phyloP scores from a whole-genome alignment of 495 filamentous ascomycete species.

The Xylaria flabelliformis region DNA sequence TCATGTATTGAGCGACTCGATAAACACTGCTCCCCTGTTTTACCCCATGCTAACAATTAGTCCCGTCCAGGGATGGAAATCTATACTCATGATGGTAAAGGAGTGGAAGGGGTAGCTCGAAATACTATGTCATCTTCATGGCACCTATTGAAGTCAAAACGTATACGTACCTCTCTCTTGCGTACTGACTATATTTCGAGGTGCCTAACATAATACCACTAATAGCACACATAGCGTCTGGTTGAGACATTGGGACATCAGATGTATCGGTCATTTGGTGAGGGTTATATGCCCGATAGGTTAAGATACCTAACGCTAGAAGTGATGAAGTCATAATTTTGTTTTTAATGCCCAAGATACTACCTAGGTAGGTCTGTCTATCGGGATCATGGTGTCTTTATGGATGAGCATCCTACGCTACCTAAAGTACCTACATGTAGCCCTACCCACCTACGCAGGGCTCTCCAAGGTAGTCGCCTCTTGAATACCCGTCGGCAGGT shows the following conservation, averaged over 20 bases:
- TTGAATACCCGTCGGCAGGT: slow-evolving; percentile 27
- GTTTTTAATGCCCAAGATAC: not conserved
- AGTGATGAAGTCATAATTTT: not conserved
- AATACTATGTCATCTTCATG: not conserved
- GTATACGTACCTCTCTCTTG: not conserved
- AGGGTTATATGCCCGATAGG: not conserved
- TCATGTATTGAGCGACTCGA: not conserved
- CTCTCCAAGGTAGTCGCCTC: not conserved
- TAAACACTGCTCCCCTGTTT: not conserved
- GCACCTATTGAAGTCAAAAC: not conserved
- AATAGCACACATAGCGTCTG: not conserved
- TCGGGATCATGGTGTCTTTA: not conserved
- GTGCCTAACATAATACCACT: not conserved
- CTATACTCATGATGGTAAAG: not conserved
- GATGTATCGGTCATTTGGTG: not conserved
- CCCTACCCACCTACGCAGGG: not conserved
- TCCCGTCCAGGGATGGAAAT: not conserved
- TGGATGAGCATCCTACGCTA: not conserved
- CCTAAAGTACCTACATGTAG: slow-evolving; percentile 7
- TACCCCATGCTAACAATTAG: not conserved
- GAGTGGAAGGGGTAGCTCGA: not conserved
- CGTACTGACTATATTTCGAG: not conserved
- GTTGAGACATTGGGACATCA: not conserved
- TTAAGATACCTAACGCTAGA: not conserved
- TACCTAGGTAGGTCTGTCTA: too few species aligned